Base-by-base conservation (phyloP, 495 filamentous ascomycete species). In the Oleoguttula mirabilis region DNA sequence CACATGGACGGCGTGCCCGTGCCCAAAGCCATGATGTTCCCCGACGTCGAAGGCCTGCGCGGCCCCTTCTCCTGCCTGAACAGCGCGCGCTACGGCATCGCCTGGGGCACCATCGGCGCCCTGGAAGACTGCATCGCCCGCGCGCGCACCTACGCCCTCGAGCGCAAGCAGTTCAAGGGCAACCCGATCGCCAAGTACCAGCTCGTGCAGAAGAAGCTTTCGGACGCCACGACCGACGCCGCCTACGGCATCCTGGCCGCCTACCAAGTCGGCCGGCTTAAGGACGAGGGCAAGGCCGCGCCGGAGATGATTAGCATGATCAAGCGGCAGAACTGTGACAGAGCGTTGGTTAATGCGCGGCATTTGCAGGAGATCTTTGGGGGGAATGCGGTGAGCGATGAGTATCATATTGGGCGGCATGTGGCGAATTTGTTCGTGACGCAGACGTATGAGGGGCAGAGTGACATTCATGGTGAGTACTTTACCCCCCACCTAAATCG, bases 231-330 rank as follows among this genome's bases (percentile, higher is more conserved):
- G 7, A 95, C 92, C 0, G 90, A 96, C 62, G 84, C 82, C 11
- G 79, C 87, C 1, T 98, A 83, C 57, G 90, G 90, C 3, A 80
- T 82, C 8, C 58, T 93, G 32, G 90, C 88, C 3, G 79, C 84
- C 0, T 73, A 79, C 28, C 90, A 98, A 60, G 88, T 95, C 32
- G 90, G 88, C 30, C 66, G 92, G 47, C 71, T 98, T 12, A 95
- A 94, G 69, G 90, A 96, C 56, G 74, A 82, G 55, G 87, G 88
- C 12, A 80, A 84, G 61, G 71, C 72, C 19, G 77, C 82, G 2
- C 88, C 90, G 7, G 92, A 98, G 64, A 95, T 95, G 92, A 92
- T 98, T 55, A 88, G 81, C 30, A 92, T 98, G 85, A 78, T 95
- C 55, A 98, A 98, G 69, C 72, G 90, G 49, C 88, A 96, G 67